A percentile compares a stretch with the other conserved stretches of the same genome.
Conservation (phyloP, 768 basidiomycete genomes). For the Fistulinella prunicolor region DNA sequence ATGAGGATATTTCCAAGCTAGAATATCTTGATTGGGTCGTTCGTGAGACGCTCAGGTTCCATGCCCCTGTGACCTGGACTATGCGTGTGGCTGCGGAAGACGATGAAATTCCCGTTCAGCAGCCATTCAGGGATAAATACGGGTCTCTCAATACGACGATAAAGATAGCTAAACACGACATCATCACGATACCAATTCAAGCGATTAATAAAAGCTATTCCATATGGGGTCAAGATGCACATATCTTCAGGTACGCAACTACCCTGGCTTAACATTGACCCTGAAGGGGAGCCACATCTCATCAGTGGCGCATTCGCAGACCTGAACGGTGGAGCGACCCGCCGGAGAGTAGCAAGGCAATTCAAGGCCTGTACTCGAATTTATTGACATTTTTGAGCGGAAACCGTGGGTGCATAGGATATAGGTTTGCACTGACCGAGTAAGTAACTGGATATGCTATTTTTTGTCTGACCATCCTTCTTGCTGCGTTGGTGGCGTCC, state of each 20-base stretch:
- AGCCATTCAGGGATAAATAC: constrained; percentile 32
- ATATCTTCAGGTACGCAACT: constrained; percentile 48
- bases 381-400: constrained; percentile 58
- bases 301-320: constrained; percentile 29
- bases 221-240: constrained; percentile 68
- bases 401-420: constrained; percentile 60
- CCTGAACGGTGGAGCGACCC: constrained; percentile 53
- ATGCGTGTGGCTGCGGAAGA: constrained; percentile 50
- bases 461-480: constrained; percentile 1
- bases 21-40: constrained; percentile 62
- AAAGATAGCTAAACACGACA: constrained; percentile 46
- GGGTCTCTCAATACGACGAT: constrained; percentile 35
- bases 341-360: constrained; percentile 34
- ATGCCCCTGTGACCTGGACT: constrained; percentile 56
- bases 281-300: constrained; percentile 18
- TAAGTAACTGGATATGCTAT: constrained; percentile 33
- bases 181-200: constrained; percentile 57
- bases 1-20: constrained; percentile 38
- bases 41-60: constrained; percentile 53
- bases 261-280: constrained; percentile 21
- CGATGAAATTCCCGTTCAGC: constrained; percentile 51
- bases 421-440: constrained; percentile 59
- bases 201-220: constrained; percentile 53
- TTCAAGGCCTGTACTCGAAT: constrained; percentile 53
- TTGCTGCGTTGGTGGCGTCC: constrained; percentile 5